Base-by-base conservation (phyloP, 768 basidiomycete species). In the Clavaria fumosa region DNA sequence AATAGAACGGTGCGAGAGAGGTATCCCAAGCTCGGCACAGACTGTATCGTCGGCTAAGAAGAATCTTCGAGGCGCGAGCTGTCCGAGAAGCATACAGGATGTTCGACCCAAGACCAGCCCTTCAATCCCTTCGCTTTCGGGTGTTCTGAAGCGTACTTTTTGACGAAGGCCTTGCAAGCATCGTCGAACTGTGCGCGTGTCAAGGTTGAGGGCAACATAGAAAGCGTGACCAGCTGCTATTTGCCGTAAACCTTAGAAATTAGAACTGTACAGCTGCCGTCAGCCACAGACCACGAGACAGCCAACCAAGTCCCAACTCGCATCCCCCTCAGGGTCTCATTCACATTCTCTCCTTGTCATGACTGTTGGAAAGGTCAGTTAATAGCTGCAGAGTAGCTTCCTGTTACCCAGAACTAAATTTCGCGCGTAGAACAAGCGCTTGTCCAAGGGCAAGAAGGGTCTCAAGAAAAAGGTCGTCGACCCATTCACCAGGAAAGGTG, bases 401-500 rank as follows among this genome's bases (percentile, higher is more conserved):
- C 7, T 9, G 9, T 11, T 4, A 19, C 15, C 11, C 36, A 40
- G 19, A 43, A 46, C 37, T 41, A 22, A 31, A 23, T n/a, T 21
- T 10, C 19, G 27, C 24, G 30, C 34, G 10, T 49, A 97, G 86
- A 97, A 96, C 70, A 99, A 99, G 68, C 79, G 89, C 58, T 75
- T 91, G 50, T 90, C 89, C 35, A 95, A 95, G 69, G 89, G 89
- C 53, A 91, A 91, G 75, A 91, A 91, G 70, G 89, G 88, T 60
- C 79, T 96, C 71, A 99, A 99, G 89, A 99, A 97, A 72, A 95
- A 97, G 79, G 90, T 95, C 59, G 89, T 99, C 46, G 95, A 99
- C 74, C 90, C 95, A 47, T 95, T 99, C 82, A 80, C 93, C 48
- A 80, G 95, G 70, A 99, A 99, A 68, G 93, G 93, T 91, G 51